phyloP scores from a whole-genome alignment of 2,329 filamentous ascomycete species.

The Shiraia sp. region DNA sequence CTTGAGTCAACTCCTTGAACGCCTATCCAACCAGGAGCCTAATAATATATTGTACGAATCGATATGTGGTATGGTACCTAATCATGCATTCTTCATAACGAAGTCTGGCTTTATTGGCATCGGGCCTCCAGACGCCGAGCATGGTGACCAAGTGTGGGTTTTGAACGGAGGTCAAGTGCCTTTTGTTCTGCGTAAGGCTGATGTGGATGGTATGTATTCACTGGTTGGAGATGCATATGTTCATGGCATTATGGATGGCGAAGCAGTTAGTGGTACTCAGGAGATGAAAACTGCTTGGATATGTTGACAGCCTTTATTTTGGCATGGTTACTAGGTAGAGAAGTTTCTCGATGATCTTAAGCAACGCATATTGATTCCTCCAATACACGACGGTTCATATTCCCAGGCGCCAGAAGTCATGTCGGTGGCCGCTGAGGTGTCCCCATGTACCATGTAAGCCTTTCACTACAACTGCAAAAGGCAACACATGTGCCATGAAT shows the following conservation, averaged over 20 bases:
- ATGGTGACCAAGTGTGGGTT: slow-evolving; percentile 17
- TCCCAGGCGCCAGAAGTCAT: too few species aligned
- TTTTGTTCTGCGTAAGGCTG: slow-evolving; percentile 8
- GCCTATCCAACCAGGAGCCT: too few species aligned
- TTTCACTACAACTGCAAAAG: not conserved
- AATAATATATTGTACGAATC: slow-evolving; percentile 2
- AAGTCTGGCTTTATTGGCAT: slow-evolving; percentile 20
- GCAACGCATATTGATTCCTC: not conserved
- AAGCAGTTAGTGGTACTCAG: slow-evolving; percentile 2
- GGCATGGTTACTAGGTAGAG: not conserved
- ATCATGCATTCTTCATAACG: slow-evolving; percentile 18
- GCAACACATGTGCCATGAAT: not conserved
- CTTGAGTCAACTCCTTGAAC: too few species aligned
- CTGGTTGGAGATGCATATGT: slow-evolving; percentile 19
- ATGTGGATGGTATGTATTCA: not conserved
- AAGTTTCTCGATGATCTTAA: too few species aligned
- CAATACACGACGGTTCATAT: too few species aligned
- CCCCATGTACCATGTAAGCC: not conserved
- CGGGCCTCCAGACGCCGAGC: slow-evolving; percentile 9
- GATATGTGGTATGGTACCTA: slow-evolving; percentile 1
- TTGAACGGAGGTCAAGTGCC: slow-evolving; percentile 22
- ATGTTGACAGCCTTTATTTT: not conserved
- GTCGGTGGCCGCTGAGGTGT: too few species aligned
- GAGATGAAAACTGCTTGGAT: not conserved
- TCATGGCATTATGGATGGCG: slow-evolving; percentile 23